These are phyloP conservation scores for Lactifluus volemus DNA, from an alignment of 768 basidiomycete genomes.

Conservation along the genomic window DNA sequence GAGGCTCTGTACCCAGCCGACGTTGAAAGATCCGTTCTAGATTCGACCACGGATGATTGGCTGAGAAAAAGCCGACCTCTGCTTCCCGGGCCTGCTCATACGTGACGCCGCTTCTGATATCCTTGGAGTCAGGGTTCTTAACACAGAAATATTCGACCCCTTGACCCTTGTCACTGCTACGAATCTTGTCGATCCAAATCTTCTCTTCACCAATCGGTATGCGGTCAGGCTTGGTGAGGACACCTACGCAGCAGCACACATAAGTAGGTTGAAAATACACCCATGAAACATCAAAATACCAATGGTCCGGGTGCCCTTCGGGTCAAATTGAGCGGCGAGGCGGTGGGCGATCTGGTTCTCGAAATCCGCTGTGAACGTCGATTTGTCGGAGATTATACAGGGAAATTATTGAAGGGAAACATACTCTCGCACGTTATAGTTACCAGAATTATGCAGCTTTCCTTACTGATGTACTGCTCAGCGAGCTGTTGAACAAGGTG, in stretches of 20 bases:
- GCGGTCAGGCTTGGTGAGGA: conserved; percentile 12
- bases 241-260: not conserved
- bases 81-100: conserved; percentile 12
- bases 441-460: conserved; percentile 54
- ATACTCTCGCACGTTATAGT: conserved; percentile 58
- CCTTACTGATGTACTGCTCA: conserved; percentile 47
- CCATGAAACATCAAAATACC: conserved; percentile 33
- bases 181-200: conserved; percentile 8
- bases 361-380: conserved; percentile 49
- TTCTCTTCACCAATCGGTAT: conserved; percentile 12
- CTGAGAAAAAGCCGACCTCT: conserved; percentile 10
- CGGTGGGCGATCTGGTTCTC: conserved; percentile 70
- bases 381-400: not conserved
- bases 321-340: conserved; percentile 53
- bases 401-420: conserved; percentile 14
- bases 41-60: conserved; percentile 8
- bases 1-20: conserved; percentile 16
- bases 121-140: conserved; percentile 17
- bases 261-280: not conserved
- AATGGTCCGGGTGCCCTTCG: conserved; percentile 57
- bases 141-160: conserved; percentile 15
- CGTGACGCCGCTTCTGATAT: conserved; percentile 11
- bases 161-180: not conserved
- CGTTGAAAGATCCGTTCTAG: conserved; percentile 7
- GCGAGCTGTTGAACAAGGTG: conserved; percentile 52